Conservation (phyloP, 139 green algal genomes). For the Coccomyxa sp. region DNA sequence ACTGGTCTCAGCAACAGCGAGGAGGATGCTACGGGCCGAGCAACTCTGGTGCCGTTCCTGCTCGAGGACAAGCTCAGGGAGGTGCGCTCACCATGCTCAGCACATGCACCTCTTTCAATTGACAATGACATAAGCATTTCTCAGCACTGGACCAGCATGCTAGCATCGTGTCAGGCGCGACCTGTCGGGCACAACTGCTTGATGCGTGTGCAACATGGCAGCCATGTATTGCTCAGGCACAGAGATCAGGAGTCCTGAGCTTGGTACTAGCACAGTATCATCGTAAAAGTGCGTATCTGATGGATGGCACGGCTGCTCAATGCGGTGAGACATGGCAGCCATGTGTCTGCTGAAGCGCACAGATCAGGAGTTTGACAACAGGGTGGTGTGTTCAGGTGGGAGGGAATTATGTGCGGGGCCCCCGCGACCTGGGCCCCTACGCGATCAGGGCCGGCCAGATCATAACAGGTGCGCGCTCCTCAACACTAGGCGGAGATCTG, state of each 20-base stretch:
- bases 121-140: background rate
- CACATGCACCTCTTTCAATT: background rate
- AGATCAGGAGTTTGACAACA: background rate
- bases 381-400: background rate
- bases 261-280: too few species aligned
- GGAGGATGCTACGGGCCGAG: background rate
- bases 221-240: background rate
- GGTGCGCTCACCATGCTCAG: slow-evolving; percentile 1
- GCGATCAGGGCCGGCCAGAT: background rate
- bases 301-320: background rate
- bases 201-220: background rate
- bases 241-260: background rate
- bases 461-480: background rate
- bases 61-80: background rate
- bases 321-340: background rate
- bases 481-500: too few species aligned
- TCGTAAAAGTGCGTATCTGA: too few species aligned
- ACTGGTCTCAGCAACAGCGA: background rate
- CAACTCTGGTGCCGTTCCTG: background rate
- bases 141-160: background rate
- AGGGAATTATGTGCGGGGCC: background rate
- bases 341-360: background rate
- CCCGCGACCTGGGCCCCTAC: background rate
- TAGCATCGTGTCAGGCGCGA: background rate
- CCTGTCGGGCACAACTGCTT: too few species aligned